A percentile compares a stretch with the other conserved stretches of the same genome.
phyloP scores from a whole-genome alignment of 768 basidiomycete genomes.

The Paxillus rubicundulus region DNA sequence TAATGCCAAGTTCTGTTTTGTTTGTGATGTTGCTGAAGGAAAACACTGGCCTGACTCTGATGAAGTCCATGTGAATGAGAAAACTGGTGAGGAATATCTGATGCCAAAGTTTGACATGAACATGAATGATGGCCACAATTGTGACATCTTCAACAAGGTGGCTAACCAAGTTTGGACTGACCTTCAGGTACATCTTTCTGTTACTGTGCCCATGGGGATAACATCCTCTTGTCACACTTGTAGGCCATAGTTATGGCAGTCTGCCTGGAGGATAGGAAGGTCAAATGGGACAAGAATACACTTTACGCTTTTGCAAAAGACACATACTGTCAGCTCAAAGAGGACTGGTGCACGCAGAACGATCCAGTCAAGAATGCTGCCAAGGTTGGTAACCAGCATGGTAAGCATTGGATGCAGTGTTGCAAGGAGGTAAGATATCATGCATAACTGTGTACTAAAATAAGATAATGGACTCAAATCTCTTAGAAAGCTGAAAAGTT shows the following conservation, averaged over 20 bases:
- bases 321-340: neutral
- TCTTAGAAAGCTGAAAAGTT: neutral
- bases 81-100: neutral
- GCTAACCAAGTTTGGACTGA: neutral
- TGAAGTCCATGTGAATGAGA: neutral
- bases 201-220: too few relatives aligned
- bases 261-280: neutral
- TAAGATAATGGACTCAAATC: neutral
- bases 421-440: neutral
- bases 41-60: neutral
- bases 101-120: neutral
- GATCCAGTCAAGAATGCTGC: neutral
- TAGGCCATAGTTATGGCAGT: neutral
- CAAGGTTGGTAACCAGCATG: neutral
- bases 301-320: slow-evolving; percentile 1
- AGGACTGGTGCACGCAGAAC: neutral
- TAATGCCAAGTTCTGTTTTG: neutral
- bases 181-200: neutral
- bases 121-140: neutral
- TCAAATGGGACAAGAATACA: neutral
- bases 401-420: neutral
- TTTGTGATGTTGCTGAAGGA: neutral
- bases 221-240: too few relatives aligned
- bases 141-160: neutral
- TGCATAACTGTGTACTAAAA: neutral